Percentiles rank a stretch among this genome's conserved stretches.
phyloP scores from a whole-genome alignment of 768 basidiomycete genomes.

The Psilocybe subaeruginosa region DNA sequence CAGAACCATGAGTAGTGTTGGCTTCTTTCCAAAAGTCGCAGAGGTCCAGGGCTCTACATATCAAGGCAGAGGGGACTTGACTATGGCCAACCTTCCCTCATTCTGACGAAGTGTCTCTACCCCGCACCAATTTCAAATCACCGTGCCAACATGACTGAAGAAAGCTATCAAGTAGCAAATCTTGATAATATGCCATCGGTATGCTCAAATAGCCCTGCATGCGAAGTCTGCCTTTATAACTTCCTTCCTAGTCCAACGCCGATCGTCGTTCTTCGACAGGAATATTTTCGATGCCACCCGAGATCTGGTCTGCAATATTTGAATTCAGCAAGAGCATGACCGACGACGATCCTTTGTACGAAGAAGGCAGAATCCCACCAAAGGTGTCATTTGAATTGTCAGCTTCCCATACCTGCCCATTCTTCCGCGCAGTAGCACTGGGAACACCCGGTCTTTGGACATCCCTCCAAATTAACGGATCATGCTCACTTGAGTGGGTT shows the following conservation, averaged over 20 bases:
- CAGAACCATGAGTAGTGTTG: neutral
- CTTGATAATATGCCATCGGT: neutral
- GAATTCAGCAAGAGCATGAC: constrained; percentile 27
- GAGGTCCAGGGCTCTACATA: neutral
- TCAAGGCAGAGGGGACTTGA: neutral
- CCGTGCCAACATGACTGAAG: neutral
- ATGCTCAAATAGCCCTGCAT: too few relatives aligned
- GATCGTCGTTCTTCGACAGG: constrained; percentile 6
- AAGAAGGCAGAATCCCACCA: neutral
- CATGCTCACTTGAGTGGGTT: constrained; percentile 22
- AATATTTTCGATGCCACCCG: constrained; percentile 31
- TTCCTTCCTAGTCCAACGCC: neutral
- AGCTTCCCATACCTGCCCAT: constrained; percentile 40
- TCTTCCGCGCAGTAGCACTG: constrained; percentile 42
- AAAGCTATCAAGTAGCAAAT: neutral
- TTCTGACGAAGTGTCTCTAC: neutral
- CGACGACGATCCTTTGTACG: constrained; percentile 16
- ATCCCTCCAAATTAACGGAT: constrained; percentile 30
- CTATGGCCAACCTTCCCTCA: neutral
- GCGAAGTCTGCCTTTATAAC: too few relatives aligned
- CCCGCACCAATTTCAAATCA: too few relatives aligned
- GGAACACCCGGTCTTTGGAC: constrained; percentile 44
- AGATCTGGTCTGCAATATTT: constrained; percentile 37
- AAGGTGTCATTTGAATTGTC: constrained; percentile 36
- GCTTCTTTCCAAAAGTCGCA: neutral